Evolutionary conservation across 2,329 filamentous ascomycete species (phyloP).

Genomic region (Helminthosporium solani): DNA sequence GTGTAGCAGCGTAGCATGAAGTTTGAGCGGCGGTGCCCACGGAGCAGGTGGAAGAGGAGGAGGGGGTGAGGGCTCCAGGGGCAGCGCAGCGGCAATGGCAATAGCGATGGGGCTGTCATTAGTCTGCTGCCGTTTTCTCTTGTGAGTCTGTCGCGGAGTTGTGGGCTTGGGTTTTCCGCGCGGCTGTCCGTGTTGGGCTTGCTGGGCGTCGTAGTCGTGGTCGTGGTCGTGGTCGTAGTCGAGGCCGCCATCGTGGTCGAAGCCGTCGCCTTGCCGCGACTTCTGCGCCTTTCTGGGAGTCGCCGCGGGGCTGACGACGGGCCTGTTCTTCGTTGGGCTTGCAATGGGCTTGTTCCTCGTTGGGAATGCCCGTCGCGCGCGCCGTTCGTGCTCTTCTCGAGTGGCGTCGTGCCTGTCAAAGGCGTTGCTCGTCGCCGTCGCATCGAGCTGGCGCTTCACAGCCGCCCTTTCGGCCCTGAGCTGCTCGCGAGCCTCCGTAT

Average conservation of each 20-base stretch:
- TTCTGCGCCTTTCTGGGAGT: slow-evolving; percentile 64
- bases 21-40: too few species aligned
- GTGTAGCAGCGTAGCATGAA: slow-evolving; percentile 38
- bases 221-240: too few species aligned
- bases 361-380: slow-evolving; percentile 40
- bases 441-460: slow-evolving; percentile 64
- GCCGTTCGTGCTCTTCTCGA: slow-evolving; percentile 40
- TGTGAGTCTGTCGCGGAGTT: slow-evolving; percentile 64
- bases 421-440: slow-evolving; percentile 66
- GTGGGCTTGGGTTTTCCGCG: slow-evolving; percentile 50
- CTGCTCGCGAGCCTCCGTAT: slow-evolving; percentile 63
- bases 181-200: too few species aligned
- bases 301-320: slow-evolving; percentile 39
- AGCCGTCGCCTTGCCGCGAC: slow-evolving; percentile 68
- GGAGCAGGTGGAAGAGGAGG: too few species aligned
- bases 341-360: slow-evolving; percentile 23
- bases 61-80: slow-evolving; percentile 27
- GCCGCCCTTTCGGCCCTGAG: slow-evolving; percentile 65
- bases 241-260: slow-evolving; percentile 66
- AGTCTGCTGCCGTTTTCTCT: slow-evolving; percentile 64
- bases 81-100: too few species aligned
- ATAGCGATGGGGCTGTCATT: slow-evolving; percentile 68
- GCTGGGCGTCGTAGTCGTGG: too few species aligned
- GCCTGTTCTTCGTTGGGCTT: slow-evolving; percentile 32
- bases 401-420: slow-evolving; percentile 69